Base-by-base conservation (phyloP, 768 basidiomycete genomes). In the Ephemerocybe angulata region DNA sequence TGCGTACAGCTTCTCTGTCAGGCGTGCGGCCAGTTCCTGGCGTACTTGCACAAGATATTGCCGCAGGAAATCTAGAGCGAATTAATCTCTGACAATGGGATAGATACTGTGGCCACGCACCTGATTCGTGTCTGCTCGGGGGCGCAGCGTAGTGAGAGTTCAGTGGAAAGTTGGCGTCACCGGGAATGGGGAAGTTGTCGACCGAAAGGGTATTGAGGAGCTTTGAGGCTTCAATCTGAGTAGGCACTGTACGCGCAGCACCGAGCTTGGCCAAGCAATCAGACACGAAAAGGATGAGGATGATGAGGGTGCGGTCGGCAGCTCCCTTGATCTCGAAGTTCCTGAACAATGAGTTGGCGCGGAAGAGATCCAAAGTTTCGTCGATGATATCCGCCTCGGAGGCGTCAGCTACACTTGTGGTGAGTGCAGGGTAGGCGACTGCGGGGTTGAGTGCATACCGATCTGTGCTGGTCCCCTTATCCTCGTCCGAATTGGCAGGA, bases 271-370 rank as follows among this genome's bases (percentile, higher is more conserved):
- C 83, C 49, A 99, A 85, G 70, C 96, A 98, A 74, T 99, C 97
- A 42, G 95, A 98, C 65, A 98, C 85, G 75, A 89, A 99, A 68
- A 99, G 88, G 70, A 98, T 97, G 65, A 98, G 85, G 69, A 98
- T 84, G 77, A 99, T 98, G 66, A 99, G 82, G 37, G 93, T 86
- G 55, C 95, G 87, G 78, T 97, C 95, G 50, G 94, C 93, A 52
- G 93, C 91, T 17, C 94, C 95, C 70, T 98, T 96, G 83, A 99
- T 98, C 78, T 99, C 97, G 64, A 98, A 99, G 76, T 98, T 98
- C 66, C 97, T 88, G 76, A 99, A 99, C 57, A 99, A 87, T 33
- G 95, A 97, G 74, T 99, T 99, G 65, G 96, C 95, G 53, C 97
- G 90, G 76, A 99, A 99, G 57, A 98, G 85, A 73, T 96, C 91